phyloP scores from a whole-genome alignment of 495 filamentous ascomycete genomes.

The Penicillium coffeae region DNA sequence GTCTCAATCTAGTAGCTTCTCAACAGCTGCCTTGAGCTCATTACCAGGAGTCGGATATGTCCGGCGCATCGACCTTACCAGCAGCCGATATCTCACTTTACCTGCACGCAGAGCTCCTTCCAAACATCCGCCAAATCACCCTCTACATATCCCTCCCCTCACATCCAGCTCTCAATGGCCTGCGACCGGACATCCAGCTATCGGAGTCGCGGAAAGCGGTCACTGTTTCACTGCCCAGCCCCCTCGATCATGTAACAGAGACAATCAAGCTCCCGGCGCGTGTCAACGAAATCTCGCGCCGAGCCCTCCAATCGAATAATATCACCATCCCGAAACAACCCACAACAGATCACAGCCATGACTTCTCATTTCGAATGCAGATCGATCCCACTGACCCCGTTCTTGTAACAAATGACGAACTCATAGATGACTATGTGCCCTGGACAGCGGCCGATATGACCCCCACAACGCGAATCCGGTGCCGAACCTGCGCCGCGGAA shows the following conservation, averaged over 20 bases:
- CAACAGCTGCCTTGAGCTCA: too few relatives aligned
- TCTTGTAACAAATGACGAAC: conserved; percentile 19
- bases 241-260: conserved; percentile 45
- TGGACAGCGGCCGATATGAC: conserved; percentile 71
- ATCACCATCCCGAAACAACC: too few relatives aligned
- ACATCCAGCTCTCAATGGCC: conserved; percentile 31
- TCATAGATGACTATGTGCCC: conserved; percentile 48
- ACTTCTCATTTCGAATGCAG: conserved; percentile 66
- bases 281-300: conserved; percentile 39
- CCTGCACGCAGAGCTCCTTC: conserved; percentile 82
- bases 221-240: conserved; percentile 33
- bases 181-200: conserved; percentile 28
- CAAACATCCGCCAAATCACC: conserved; percentile 81
- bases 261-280: conserved; percentile 64
- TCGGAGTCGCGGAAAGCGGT: conserved; percentile 41
- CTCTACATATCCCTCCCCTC: conserved; percentile 64
- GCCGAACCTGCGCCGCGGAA: conserved; percentile 53
- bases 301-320: too few relatives aligned
- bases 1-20: too few relatives aligned
- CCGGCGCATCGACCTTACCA: too few relatives aligned
- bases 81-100: conserved; percentile 27
- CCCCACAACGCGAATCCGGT: conserved; percentile 52
- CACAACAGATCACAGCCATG: conserved; percentile 8
- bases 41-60: too few relatives aligned
- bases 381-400: conserved; percentile 41